A percentile compares a stretch with the other conserved stretches of the same genome.
These are phyloP conservation scores for Tulasnella sp. DNA, from an alignment of 768 basidiomycete genomes.

Conservation along the genomic window DNA sequence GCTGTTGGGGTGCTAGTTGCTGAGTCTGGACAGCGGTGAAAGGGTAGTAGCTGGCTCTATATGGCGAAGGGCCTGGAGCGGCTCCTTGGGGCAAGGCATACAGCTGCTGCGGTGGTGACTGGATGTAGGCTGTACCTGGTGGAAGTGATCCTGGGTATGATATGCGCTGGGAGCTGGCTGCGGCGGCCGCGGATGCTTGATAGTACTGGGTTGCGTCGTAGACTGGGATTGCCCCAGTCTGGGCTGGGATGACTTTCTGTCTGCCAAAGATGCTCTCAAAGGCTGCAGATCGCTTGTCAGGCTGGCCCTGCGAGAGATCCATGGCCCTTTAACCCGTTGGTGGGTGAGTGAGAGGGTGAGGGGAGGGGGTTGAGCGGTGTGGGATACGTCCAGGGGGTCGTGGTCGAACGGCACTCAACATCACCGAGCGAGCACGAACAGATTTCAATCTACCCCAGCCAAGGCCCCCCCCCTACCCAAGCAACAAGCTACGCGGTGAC, in stretches of 20 bases:
- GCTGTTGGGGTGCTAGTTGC: background rate
- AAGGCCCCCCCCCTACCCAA: background rate
- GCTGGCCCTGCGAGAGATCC: background rate
- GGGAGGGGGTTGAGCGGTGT: background rate
- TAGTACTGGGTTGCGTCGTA: constrained; percentile 14
- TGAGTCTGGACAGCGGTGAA: background rate
- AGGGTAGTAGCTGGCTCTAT: constrained; percentile 11
- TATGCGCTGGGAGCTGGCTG: background rate
- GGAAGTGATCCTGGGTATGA: constrained; percentile 7
- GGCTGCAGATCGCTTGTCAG: constrained; percentile 17
- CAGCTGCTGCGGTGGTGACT: constrained; percentile 2
- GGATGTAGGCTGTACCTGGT: background rate
- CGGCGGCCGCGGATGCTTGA: background rate
- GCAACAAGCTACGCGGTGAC: background rate
- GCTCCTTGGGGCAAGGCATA: constrained; percentile 11
- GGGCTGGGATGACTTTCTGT: background rate
- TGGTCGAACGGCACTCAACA: constrained; percentile 1
- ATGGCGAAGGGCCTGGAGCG: background rate
- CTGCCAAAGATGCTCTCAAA: constrained; percentile 19
- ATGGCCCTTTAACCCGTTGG: background rate
- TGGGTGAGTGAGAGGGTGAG: background rate
- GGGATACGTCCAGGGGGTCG: background rate
- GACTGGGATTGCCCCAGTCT: background rate
- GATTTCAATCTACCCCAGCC: constrained; percentile 4
- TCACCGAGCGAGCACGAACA: background rate